Conservation (phyloP, 2,329 filamentous ascomycete species). For the Colletotrichum truncatum region DNA sequence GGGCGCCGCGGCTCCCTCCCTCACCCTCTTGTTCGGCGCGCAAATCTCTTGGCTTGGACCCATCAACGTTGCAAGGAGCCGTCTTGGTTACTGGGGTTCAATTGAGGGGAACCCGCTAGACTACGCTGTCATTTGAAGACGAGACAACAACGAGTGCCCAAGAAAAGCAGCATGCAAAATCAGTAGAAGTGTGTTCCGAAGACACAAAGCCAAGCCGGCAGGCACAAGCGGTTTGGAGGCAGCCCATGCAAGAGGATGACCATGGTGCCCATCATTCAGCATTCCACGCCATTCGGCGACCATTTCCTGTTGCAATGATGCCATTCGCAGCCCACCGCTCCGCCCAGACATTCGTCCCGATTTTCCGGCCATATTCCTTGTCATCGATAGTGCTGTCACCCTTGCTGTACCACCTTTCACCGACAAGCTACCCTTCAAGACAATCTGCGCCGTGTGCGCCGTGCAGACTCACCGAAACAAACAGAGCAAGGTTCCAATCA, state of each 20-base stretch:
- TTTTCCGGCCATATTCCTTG: slow-evolving; percentile 6
- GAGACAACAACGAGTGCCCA: slow-evolving; percentile 1
- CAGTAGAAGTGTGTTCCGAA: slow-evolving; percentile 9
- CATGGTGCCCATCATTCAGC: background rate
- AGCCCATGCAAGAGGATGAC: slow-evolving; percentile 25
- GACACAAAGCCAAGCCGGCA: slow-evolving; percentile 32
- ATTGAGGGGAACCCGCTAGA: slow-evolving; percentile 4
- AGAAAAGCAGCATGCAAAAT: background rate
- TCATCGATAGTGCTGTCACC: slow-evolving; percentile 3
- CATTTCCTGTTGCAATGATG: background rate
- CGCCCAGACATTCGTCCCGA: slow-evolving; percentile 8
- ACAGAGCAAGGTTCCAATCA: slow-evolving; percentile 17
- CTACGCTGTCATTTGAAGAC: background rate
- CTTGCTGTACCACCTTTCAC: slow-evolving; percentile 13
- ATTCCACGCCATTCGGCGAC: slow-evolving; percentile 11
- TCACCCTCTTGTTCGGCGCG: slow-evolving; percentile 12
- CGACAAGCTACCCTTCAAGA: background rate
- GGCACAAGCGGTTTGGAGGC: slow-evolving; percentile 27
- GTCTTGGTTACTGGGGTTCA: slow-evolving; percentile 17
- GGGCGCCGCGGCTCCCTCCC: slow-evolving; percentile 10
- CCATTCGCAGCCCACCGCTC: slow-evolving; percentile 14
- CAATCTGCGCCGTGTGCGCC: background rate
- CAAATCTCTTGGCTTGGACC: slow-evolving; percentile 25
- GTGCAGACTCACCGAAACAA: slow-evolving; percentile 24
- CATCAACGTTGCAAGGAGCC: slow-evolving; percentile 20